phyloP scores from a whole-genome alignment of 805 yeast genomes.

The Metschnikowia anglica region DNA sequence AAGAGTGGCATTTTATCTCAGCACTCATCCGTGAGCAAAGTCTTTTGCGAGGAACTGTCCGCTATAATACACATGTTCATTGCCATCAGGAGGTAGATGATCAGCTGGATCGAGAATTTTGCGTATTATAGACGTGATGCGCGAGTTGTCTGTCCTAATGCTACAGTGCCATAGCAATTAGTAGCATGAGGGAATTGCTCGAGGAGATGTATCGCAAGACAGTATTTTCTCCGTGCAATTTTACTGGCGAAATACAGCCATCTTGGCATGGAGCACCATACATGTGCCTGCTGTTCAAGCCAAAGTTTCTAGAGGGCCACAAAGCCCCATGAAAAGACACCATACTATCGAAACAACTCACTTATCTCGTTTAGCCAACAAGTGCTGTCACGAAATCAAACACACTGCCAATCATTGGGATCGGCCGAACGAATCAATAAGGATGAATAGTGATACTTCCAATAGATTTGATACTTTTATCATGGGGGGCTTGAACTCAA shows the following conservation, averaged over 20 bases:
- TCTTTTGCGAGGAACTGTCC: slow-evolving; percentile 1
- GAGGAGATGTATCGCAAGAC: neutral
- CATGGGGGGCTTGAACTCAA: slow-evolving; percentile 10
- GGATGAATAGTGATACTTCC: neutral
- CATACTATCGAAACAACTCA: slow-evolving; percentile 6
- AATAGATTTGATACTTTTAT: slow-evolving; percentile 7
- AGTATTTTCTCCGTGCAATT: neutral
- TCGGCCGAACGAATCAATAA: neutral
- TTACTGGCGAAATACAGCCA: neutral
- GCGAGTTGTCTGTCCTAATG: slow-evolving; percentile 1
- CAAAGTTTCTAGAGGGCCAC: slow-evolving; percentile 5
- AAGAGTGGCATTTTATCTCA: neutral
- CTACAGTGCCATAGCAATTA: slow-evolving; percentile 5
- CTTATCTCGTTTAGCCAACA: neutral
- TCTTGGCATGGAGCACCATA: slow-evolving; percentile 4
- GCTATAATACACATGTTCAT: slow-evolving; percentile 9
- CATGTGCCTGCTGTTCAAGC: slow-evolving; percentile 4
- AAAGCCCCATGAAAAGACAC: slow-evolving; percentile 1
- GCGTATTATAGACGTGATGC: slow-evolving; percentile 1
- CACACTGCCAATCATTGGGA: neutral
- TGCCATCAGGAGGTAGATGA: slow-evolving; percentile 10
- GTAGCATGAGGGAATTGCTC: slow-evolving; percentile 1
- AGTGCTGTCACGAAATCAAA: too few relatives aligned
- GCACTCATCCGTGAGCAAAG: slow-evolving; percentile 1
- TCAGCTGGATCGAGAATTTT: neutral